Base-by-base conservation (phyloP, 306 rosid genomes). In the Sesbania bispinosa region DNA sequence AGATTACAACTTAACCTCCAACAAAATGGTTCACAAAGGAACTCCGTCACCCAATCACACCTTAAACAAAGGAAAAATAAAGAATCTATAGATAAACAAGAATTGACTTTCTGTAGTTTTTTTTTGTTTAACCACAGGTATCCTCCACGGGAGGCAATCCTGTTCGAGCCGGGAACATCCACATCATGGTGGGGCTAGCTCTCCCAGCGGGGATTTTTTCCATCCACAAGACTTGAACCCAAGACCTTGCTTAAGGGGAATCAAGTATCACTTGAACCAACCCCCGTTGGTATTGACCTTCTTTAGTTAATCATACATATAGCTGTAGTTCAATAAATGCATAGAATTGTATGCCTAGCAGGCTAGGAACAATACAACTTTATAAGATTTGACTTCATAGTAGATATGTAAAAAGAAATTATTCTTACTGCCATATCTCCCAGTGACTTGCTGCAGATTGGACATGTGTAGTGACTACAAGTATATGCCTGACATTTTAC, bases 381-480 rank as follows among this genome's bases (percentile, higher is more conserved):
- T 10, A 45, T 27, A 61, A 67, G 21, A 62, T 61, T 23, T 26
- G n/a, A 73, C 47, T 26, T 50, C 29, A 52, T n/a, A 66, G 57
- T 32, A 46, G 55, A 38, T 41, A 73, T 32, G 45, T 46, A 45
- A 50, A 11, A 26, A 73, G 42, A 54, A 69, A 74, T 43, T 15
- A 53, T 68, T 75, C 93, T 83, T 86, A 95, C 99, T 71, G 96
- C 97, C 99, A 95, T 92, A 67, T 95, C 97, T 78, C 99, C 99
- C 85, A 95, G 70, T 74, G 99, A 92, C 79, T 92, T 95, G 96
- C 99, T 88, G 89, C 99, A 95, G 77, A 95, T 92, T 69, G 99
- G 99, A 78, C 99, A 95, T 20, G 96, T 91, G 80, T 95, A 95
- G 80, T 92, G 99, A 79, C 96, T 89, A 77, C 92, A 86, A 58